Evolutionary conservation across 176 grass and related monocot genomes (phyloP).

Genomic region (Dactylis glomerata): DNA sequence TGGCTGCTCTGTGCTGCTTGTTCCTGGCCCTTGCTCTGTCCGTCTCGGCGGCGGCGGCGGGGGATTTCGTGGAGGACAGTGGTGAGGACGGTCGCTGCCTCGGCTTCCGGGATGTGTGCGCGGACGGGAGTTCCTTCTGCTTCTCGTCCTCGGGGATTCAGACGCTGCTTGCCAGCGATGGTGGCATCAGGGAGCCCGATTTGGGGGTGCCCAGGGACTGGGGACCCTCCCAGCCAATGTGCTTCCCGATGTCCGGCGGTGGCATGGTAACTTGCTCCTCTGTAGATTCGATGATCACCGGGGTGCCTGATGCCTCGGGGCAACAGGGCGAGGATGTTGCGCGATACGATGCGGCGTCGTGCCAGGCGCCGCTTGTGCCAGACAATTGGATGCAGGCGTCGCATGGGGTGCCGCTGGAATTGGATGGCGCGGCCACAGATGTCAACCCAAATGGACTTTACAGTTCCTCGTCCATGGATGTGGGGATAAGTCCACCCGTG

Average conservation of each 20-base stretch:
- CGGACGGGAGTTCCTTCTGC: slow-evolving; percentile 55
- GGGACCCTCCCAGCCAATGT: slow-evolving; percentile 34
- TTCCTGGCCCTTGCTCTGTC: slow-evolving; percentile 18
- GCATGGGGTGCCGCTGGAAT: slow-evolving; percentile 40
- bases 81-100: slow-evolving; percentile 36
- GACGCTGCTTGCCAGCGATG: slow-evolving; percentile 37
- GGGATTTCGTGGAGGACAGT: slow-evolving; percentile 14
- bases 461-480: slow-evolving; percentile 48
- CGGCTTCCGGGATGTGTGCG: slow-evolving; percentile 50
- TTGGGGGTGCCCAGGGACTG: slow-evolving; percentile 25
- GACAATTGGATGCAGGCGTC: slow-evolving; percentile 86
- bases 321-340: slow-evolving; percentile 22
- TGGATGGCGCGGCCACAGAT: slow-evolving; percentile 40
- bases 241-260: slow-evolving; percentile 45
- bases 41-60: not conserved
- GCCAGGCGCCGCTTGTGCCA: slow-evolving; percentile 68
- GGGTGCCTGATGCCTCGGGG: slow-evolving; percentile 27
- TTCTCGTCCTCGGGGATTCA: slow-evolving; percentile 43
- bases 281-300: slow-evolving; percentile 26
- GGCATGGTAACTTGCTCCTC: slow-evolving; percentile 63
- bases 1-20: slow-evolving; percentile 33
- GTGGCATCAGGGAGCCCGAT: slow-evolving; percentile 31
- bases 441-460: slow-evolving; percentile 24
- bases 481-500: slow-evolving; percentile 69
- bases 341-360: slow-evolving; percentile 36